These are phyloP conservation scores for Chenopodium quinoa DNA, from an alignment of 148 eudicot species.

Conservation along the genomic window DNA sequence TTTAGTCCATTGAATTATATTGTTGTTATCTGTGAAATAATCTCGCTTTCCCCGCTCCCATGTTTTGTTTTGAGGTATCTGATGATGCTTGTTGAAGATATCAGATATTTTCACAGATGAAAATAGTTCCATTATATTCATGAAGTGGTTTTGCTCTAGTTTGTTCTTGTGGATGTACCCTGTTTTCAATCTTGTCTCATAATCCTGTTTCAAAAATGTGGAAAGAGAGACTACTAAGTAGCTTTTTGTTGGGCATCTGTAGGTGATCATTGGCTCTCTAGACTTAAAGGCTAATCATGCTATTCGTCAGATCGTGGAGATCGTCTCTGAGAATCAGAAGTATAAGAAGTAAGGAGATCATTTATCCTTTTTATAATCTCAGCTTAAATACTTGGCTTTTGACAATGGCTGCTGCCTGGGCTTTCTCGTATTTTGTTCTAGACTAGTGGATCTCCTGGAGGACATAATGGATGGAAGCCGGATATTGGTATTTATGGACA, in stretches of 20 bases:
- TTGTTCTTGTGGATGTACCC: neutral
- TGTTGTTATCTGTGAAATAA: neutral
- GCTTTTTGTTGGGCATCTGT: conserved; percentile 12
- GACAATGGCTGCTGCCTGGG: neutral
- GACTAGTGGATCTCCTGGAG: conserved; percentile 90
- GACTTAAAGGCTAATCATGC: conserved; percentile 97
- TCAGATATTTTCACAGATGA: neutral
- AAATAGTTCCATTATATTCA: neutral
- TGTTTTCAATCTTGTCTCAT: neutral
- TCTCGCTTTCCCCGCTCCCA: neutral
- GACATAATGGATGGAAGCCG: conserved; percentile 99
- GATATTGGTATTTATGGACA: conserved; percentile 92
- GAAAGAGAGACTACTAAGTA: neutral
- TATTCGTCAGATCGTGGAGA: conserved; percentile 88
- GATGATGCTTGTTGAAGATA: neutral
- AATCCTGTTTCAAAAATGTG: neutral
- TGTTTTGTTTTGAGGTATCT: neutral
- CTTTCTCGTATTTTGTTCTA: conserved; percentile 27
- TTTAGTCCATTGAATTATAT: no score
- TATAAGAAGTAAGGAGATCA: conserved; percentile 70
- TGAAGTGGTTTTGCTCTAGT: neutral
- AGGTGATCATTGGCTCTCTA: conserved; percentile 88
- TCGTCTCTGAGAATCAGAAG: conserved; percentile 82
- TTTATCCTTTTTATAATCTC: neutral
- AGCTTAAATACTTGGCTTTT: neutral